These are phyloP conservation scores for Acanthamoeba triangularis DNA, from an alignment of 208 protist genomes.

Conservation along the genomic window DNA sequence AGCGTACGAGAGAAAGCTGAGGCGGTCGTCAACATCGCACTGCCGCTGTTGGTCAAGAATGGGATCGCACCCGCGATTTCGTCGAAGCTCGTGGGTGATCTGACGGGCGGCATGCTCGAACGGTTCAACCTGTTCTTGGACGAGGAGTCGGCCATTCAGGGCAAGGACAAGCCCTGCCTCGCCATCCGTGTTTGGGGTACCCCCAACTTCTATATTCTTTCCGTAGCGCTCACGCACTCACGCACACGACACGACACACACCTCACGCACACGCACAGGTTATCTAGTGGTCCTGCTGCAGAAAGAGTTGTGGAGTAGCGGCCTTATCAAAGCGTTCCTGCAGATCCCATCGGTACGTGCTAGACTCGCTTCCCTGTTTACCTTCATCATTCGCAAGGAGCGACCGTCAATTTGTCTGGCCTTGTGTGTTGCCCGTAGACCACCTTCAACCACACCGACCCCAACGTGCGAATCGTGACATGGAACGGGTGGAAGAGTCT, in stretches of 20 bases:
- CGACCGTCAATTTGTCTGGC: too few relatives aligned
- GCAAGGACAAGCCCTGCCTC: neutral
- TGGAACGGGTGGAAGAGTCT: constrained; percentile 2
- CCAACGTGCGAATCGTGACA: neutral
- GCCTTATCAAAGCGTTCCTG: constrained; percentile 35
- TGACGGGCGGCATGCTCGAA: neutral
- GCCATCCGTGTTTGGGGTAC: constrained; percentile 33
- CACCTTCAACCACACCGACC: constrained; percentile 41
- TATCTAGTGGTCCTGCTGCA: constrained; percentile 9
- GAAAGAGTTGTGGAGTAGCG: constrained; percentile 23
- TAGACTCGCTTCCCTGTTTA: too few relatives aligned
- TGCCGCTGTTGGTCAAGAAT: neutral
- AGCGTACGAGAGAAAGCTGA: constrained; percentile 22
- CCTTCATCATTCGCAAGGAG: too few relatives aligned
- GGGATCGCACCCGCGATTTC: neutral
- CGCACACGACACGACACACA: too few relatives aligned
- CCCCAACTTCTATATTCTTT: too few relatives aligned
- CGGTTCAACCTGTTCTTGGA: constrained; percentile 26
- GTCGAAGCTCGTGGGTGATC: neutral
- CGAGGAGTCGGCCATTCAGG: constrained; percentile 17
- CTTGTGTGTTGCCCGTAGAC: neutral
- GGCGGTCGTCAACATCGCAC: neutral
- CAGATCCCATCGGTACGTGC: constrained; percentile 35
- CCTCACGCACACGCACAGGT: neutral
- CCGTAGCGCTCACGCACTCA: neutral